phyloP scores from a whole-genome alignment of 2,329 filamentous ascomycete genomes.

The Botrytis paeoniae region DNA sequence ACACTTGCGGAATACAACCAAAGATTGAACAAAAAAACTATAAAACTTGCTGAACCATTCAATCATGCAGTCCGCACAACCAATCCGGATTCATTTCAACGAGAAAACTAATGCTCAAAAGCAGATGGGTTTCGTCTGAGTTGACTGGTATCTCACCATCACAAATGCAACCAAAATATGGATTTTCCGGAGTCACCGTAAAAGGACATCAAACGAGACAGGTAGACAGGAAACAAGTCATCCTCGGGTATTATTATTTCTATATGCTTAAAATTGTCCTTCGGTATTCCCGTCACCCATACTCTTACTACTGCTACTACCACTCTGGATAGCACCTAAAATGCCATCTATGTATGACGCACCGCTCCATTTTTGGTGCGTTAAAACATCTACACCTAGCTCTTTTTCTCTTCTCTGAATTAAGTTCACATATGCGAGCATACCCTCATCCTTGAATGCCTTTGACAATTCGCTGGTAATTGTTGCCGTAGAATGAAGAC shows the following conservation, averaged over 20 bases:
- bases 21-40: neutral
- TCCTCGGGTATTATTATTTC: neutral
- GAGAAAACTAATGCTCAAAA: neutral
- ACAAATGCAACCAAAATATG: neutral
- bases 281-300: conserved; percentile 97
- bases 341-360: conserved; percentile 82
- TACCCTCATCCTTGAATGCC: conserved; percentile 84
- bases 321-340: conserved; percentile 84
- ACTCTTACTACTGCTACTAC: conserved; percentile 82
- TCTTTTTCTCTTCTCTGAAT: conserved; percentile 91
- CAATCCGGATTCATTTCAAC: rapidly evolving
- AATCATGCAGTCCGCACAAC: neutral
- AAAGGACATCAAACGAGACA: neutral
- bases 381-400: conserved; percentile 45
- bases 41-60: neutral
- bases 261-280: conserved; percentile 50
- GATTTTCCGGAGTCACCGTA: neutral
- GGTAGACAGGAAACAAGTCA: neutral
- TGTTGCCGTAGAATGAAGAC: conserved; percentile 63
- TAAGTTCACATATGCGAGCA: conserved; percentile 95
- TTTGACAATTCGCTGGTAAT: conserved; percentile 72
- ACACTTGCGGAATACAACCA: neutral
- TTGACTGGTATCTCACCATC: neutral
- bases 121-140: neutral
- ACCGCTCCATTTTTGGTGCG: conserved; percentile 53